Evolutionary conservation across 2,329 filamentous ascomycete species (phyloP).

Genomic region (Ceratocystis colombiana): DNA sequence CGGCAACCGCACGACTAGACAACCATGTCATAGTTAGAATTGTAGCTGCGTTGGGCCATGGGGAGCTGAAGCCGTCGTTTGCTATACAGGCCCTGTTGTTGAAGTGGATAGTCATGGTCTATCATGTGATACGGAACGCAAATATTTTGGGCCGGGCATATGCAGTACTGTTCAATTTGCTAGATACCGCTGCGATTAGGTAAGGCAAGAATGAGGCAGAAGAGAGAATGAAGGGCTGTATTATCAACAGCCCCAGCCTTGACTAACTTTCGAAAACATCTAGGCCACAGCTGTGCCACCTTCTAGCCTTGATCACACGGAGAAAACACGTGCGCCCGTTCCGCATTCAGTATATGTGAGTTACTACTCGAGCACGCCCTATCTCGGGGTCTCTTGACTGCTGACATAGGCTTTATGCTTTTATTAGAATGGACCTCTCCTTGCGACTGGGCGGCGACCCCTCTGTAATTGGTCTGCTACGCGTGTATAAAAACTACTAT

Average conservation of each 20-base stretch:
- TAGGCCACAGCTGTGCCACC: conserved; percentile 57
- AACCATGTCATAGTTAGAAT: conserved; percentile 52
- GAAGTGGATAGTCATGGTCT: conserved; percentile 68
- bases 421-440: conserved; percentile 44
- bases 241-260: background rate
- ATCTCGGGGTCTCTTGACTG: too few species aligned
- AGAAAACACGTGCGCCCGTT: conserved; percentile 76
- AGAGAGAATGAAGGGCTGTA: background rate
- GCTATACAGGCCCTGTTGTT: conserved; percentile 60
- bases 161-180: conserved; percentile 64
- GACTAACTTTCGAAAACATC: conserved; percentile 16
- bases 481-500: conserved; percentile 85
- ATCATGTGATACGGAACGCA: conserved; percentile 58
- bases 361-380: conserved; percentile 16
- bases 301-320: conserved; percentile 68
- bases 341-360: conserved; percentile 65
- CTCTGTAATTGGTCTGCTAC: conserved; percentile 60
- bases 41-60: conserved; percentile 66
- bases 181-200: conserved; percentile 70
- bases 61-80: conserved; percentile 62
- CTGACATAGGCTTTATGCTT: background rate
- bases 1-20: conserved; percentile 34
- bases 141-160: conserved; percentile 59
- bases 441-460: conserved; percentile 61
- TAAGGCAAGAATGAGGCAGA: conserved; percentile 31